Base-by-base conservation (phyloP, 73 alveolate species). In the Paramecium sexaurelia region DNA sequence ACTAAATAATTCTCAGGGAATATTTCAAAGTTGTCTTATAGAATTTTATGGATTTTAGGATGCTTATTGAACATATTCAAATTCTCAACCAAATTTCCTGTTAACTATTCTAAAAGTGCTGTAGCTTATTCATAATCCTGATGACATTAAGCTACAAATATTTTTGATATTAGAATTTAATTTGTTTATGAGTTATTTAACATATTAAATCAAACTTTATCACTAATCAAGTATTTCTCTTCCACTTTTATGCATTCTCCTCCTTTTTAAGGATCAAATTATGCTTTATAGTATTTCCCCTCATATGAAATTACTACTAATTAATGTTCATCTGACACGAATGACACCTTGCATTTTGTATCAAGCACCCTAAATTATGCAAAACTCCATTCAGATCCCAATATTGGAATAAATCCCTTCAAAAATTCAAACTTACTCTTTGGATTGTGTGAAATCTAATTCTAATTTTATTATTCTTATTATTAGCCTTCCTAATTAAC, bases 301-400 rank as follows among this genome's bases (percentile, higher is more conserved):
- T 97, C 99, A 75, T 94, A 94, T 61, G 98, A 93, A 10, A 95
- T 95, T 1, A 97, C 98, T 13, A 96, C 78, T 51, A 96, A 90
- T 45, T 96, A 55, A 66, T 94, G 94, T 75, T 96, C 99, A 57
- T 95, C 91, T 68, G 73, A 55, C 51, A 75, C 90, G 26, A 88
- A 88, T 13, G 89, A 83, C 29, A 88, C 89, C 35, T 97, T 75
- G 1, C 98, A 91, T 85, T 95, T 91, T 7, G 95, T 92, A 85
- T 95, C 98, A 35, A 88, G 93, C 13, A 96, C 95, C 85, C 97
- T 96, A 92, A 97, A 96, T 83, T 97, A 86, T 41, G 99, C 98
- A 92, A 94, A 98, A 84, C 99, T 96, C 99, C 99, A 97, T 92
- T 98, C 99, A 19, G 98, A 92, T 83, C 97, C 98, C 67, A 98